Conservation (phyloP, 2,329 filamentous ascomycete genomes). For the Pezicula rhizophila region DNA sequence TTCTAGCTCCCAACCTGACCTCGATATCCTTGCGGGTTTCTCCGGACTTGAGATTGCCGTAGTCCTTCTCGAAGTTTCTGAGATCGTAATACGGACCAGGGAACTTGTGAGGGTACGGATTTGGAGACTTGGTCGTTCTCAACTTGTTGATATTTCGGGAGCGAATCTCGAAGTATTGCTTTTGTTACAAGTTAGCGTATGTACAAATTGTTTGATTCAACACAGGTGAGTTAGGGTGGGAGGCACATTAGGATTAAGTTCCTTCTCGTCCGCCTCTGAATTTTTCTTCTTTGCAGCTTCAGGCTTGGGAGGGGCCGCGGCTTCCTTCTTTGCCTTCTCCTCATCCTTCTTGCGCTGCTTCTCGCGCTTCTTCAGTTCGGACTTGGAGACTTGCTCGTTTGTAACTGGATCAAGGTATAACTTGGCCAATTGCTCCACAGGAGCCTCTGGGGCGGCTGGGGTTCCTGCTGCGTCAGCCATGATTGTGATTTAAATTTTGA, state of each 20-base stretch:
- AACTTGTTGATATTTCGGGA: constrained; percentile 75
- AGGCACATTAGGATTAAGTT: constrained; percentile 68
- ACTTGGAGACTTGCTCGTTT: constrained; percentile 80
- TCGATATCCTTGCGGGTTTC: constrained; percentile 71
- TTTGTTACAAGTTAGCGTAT: constrained; percentile 12
- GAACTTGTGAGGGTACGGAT: constrained; percentile 94
- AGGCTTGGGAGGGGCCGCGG: constrained; percentile 54
- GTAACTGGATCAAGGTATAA: constrained; percentile 88
- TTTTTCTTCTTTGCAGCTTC: constrained; percentile 51
- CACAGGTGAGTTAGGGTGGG: constrained; percentile 4
- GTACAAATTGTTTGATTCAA: not conserved
- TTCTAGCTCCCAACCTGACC: constrained; percentile 74
- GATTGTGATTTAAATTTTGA: constrained; percentile 13
- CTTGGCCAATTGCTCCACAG: constrained; percentile 22
- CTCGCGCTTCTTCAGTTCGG: constrained; percentile 88
- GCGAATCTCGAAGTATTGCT: constrained; percentile 96
- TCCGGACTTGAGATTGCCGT: constrained; percentile 78
- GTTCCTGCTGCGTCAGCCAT: constrained; percentile 23
- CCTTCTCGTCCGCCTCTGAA: constrained; percentile 56
- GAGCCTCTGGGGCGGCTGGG: constrained; percentile 6
- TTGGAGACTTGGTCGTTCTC: constrained; percentile 64
- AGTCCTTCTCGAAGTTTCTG: constrained; percentile 71
- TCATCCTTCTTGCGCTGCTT: constrained; percentile 85
- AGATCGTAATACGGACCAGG: constrained; percentile 72
- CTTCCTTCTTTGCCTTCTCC: constrained; percentile 83